These are phyloP conservation scores for Colletotrichum costaricense DNA, from an alignment of 2,329 filamentous ascomycete species.

Conservation along the genomic window DNA sequence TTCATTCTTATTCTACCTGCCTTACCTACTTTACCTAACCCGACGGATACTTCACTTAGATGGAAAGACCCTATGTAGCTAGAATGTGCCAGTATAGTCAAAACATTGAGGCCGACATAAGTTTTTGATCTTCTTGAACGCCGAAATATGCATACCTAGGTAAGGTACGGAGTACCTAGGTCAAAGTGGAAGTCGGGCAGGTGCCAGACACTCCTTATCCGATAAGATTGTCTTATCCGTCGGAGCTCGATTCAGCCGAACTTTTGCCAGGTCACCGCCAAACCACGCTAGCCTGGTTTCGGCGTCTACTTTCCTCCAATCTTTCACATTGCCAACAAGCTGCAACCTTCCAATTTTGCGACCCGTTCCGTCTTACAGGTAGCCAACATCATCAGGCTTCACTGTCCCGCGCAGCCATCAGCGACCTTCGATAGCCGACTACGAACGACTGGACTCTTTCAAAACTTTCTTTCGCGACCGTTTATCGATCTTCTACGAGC, in stretches of 20 bases:
- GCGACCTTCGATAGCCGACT: not conserved
- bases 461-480: not conserved
- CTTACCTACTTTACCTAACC: no score
- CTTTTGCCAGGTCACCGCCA: conserved; percentile 34
- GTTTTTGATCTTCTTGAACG: no score
- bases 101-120: no score
- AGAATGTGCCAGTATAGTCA: no score
- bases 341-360: conserved; percentile 28
- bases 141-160: no score
- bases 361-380: not conserved
- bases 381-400: conserved; percentile 5
- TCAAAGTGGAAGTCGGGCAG: no score
- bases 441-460: not conserved
- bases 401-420: conserved; percentile 11
- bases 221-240: not conserved
- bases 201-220: not conserved
- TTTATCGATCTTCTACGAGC: not conserved
- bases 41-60: no score
- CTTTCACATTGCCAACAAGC: conserved; percentile 30
- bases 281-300: conserved; percentile 26
- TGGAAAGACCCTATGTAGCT: no score
- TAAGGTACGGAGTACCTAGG: no score
- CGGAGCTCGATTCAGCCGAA: not conserved
- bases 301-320: conserved; percentile 30
- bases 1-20: no score